phyloP scores from a whole-genome alignment of 139 green algal genomes.

The Chlamydomonas urium region DNA sequence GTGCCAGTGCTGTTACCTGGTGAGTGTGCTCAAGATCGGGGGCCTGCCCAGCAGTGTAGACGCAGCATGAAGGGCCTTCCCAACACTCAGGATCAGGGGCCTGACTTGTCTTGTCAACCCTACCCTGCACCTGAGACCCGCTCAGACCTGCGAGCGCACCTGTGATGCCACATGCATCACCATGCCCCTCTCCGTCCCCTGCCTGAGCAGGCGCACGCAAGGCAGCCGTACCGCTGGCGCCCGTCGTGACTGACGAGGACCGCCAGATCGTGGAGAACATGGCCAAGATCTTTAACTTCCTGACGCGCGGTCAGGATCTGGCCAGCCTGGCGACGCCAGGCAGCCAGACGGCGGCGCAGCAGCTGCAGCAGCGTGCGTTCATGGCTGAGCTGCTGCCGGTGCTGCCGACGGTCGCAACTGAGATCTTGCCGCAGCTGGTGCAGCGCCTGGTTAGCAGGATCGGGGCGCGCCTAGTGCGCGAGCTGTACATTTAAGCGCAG shows the following conservation, averaged over 20 bases:
- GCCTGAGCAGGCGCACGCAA: conserved; percentile 33
- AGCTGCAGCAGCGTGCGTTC: conserved; percentile 6
- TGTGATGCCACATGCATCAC: too few species aligned
- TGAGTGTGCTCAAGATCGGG: too few species aligned
- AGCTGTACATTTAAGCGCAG: conserved; percentile 80
- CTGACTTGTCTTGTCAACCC: too few species aligned
- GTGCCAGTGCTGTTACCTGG: conserved; percentile 54
- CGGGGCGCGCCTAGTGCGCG: conserved; percentile 66
- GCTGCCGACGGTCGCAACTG: conserved; percentile 69
- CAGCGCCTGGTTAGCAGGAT: conserved; percentile 57
- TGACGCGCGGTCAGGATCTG: conserved; percentile 20
- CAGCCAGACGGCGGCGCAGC: not conserved
- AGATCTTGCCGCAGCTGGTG: conserved; percentile 77
- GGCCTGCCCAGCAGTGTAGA: too few species aligned
- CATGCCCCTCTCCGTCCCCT: conserved; percentile 7
- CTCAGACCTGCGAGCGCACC: too few species aligned
- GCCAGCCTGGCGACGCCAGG: not conserved
- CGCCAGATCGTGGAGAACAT: conserved; percentile 67
- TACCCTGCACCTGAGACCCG: too few species aligned
- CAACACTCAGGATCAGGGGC: too few species aligned
- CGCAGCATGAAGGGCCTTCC: too few species aligned
- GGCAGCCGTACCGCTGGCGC: conserved; percentile 54
- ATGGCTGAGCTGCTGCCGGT: conserved; percentile 70
- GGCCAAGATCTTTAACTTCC: conserved; percentile 57
- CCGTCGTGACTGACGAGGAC: conserved; percentile 59